A percentile compares a stretch with the other conserved stretches of the same genome.
phyloP scores from a whole-genome alignment of 2,329 filamentous ascomycete genomes.

The Daldinia eschscholtzii region DNA sequence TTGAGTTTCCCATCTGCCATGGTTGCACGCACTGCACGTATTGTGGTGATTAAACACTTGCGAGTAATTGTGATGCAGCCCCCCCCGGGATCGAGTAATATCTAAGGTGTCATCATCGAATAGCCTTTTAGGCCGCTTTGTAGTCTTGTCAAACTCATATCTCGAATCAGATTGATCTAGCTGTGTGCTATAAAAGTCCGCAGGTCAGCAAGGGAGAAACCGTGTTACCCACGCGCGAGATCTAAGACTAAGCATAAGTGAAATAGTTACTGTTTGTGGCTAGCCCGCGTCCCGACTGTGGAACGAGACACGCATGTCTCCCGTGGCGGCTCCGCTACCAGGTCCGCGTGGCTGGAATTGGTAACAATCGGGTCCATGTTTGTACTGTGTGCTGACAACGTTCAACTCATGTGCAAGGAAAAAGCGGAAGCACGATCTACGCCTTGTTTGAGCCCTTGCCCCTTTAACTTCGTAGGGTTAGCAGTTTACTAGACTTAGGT shows the following conservation, averaged over 20 bases:
- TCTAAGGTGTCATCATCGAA: constrained; percentile 2
- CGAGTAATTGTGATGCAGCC: neutral
- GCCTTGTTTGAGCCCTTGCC: constrained; percentile 5
- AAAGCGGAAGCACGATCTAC: constrained; percentile 15
- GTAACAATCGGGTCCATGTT: constrained; percentile 25
- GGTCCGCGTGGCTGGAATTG: constrained; percentile 24
- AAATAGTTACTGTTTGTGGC: constrained; percentile 27
- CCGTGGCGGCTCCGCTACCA: constrained; percentile 39
- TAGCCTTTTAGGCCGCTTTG: constrained; percentile 1
- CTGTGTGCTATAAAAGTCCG: constrained; percentile 3
- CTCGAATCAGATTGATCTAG: constrained; percentile 16
- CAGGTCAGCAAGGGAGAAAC: constrained; percentile 6
- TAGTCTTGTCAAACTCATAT: constrained; percentile 13
- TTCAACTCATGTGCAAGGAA: constrained; percentile 11
- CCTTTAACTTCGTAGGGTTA: neutral
- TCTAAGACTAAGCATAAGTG: neutral
- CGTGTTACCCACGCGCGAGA: constrained; percentile 1
- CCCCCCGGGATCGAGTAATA: constrained; percentile 4
- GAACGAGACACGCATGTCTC: constrained; percentile 40
- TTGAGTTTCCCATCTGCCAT: neutral
- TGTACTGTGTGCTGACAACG: constrained; percentile 31
- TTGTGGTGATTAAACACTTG: neutral
- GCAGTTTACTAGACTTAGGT: neutral
- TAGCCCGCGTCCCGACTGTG: constrained; percentile 33
- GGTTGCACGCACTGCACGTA: neutral